Base-by-base conservation (phyloP, 148 eudicot genomes). In the Drosera capensis region DNA sequence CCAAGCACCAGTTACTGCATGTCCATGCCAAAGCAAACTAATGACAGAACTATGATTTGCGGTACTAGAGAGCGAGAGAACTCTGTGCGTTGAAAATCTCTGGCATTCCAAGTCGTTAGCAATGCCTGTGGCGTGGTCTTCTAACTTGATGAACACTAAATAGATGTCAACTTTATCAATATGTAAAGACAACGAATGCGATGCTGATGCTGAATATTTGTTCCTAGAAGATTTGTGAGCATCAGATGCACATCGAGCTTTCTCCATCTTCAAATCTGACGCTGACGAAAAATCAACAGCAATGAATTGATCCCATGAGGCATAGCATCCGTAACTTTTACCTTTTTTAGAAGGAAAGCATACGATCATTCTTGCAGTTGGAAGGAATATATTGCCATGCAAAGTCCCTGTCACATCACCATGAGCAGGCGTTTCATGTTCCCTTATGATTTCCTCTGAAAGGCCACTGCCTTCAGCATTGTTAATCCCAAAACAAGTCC, bases 301-400 rank as follows among this genome's bases (percentile, higher is more conserved):
- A 62, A 85, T 59, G 60, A 84, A 83, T 54, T 88, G 75, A 71
- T 75, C 56, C 72, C 79, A 78, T 20, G 72, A 84, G 58, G 58
- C 28, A 54, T 72, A 65, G 56, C 58, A 64, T 55, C 68, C 57
- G 28, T 23, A 66, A 78, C 66, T 57, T 45, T 38, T 54, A 41
- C 23, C 56, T 39, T 64, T 59, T 48, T 57, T 67, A 28, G 48
- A 61, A 47, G 94, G 86, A 54, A 80, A 80, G 52, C 79, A 80
- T 14, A 80, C 39, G 35, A 81, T 63, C 17, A 90, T 59, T 65
- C 87, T 80, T 36, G 88, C 94, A 64, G 60, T 66, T 52, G 78
- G 74, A 49, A 85, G 71, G 45, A 59, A 65, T 44, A 90, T 57
- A 58, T 65, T 65, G 36, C 74, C 84, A 54, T 49, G 57, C 57